phyloP scores from a whole-genome alignment of 2,329 filamentous ascomycete species.

The Ascochyta viciae-villosae region DNA sequence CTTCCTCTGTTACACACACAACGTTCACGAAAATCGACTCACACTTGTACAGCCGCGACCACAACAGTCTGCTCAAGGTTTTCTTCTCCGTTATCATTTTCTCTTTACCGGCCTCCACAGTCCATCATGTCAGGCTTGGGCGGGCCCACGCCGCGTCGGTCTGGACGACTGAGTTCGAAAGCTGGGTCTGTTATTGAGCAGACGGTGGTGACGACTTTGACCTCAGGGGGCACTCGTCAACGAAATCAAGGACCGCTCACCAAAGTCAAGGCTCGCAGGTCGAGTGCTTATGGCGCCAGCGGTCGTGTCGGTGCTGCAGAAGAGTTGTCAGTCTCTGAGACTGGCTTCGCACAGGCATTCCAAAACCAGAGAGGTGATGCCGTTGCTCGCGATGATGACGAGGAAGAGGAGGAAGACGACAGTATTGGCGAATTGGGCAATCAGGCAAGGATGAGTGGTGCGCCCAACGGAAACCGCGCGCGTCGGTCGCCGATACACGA shows the following conservation, averaged over 20 bases:
- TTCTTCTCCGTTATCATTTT: not conserved
- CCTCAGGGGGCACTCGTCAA: slow-evolving; percentile 24
- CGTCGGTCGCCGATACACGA: slow-evolving; percentile 19
- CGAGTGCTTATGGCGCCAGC: slow-evolving; percentile 47
- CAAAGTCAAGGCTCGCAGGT: slow-evolving; percentile 41
- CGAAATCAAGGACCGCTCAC: slow-evolving; percentile 38
- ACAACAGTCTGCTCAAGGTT: not conserved
- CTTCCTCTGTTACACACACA: not conserved
- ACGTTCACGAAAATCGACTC: slow-evolving; percentile 1
- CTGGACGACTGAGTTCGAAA: slow-evolving; percentile 36
- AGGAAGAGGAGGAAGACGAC: slow-evolving; percentile 24
- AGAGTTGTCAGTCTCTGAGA: slow-evolving; percentile 33
- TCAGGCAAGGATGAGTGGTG: slow-evolving; percentile 24
- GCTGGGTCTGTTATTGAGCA: slow-evolving; percentile 38
- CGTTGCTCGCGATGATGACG: slow-evolving; percentile 32
- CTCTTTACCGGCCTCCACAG: not conserved
- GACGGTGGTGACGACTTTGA: slow-evolving; percentile 27
- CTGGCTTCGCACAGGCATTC: slow-evolving; percentile 45
- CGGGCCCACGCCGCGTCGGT: slow-evolving; percentile 42
- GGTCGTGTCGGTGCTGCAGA: slow-evolving; percentile 42
- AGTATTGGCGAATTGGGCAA: slow-evolving; percentile 23
- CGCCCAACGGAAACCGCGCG: slow-evolving; percentile 8
- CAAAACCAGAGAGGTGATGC: slow-evolving; percentile 37
- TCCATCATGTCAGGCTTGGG: slow-evolving; percentile 34
- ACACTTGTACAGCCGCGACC: not conserved